A percentile compares a stretch with the other conserved stretches of the same genome.
These are phyloP conservation scores for Pharnaceum exiguum DNA, from an alignment of 148 eudicot species.

Conservation along the genomic window DNA sequence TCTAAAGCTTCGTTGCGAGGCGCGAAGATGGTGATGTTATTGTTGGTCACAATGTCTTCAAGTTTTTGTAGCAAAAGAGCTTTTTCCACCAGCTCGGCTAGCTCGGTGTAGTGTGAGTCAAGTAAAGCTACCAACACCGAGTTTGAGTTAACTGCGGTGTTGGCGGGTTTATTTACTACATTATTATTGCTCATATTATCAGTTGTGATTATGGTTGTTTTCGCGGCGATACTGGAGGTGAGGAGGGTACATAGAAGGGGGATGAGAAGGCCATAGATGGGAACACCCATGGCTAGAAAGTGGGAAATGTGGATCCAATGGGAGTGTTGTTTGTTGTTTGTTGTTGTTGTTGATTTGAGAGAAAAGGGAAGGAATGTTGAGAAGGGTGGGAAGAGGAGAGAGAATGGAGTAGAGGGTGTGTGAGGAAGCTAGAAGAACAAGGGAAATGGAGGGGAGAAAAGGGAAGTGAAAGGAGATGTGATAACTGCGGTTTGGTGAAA, in stretches of 20 bases:
- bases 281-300: slow-evolving; percentile 33
- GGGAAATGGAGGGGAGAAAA: slow-evolving; percentile 11
- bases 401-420: neutral
- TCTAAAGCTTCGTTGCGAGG: slow-evolving; percentile 46
- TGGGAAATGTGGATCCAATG: slow-evolving; percentile 16
- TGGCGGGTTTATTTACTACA: slow-evolving; percentile 11
- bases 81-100: slow-evolving; percentile 53
- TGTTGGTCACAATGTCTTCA: slow-evolving; percentile 26
- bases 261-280: slow-evolving; percentile 28
- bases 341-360: neutral
- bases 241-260: no score
- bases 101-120: slow-evolving; percentile 59
- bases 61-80: slow-evolving; percentile 43
- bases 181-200: no score
- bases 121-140: slow-evolving; percentile 55
- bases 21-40: slow-evolving; percentile 52
- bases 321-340: no score
- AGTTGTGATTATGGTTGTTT: no score
- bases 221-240: no score
- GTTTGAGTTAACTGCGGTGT: slow-evolving; percentile 41
- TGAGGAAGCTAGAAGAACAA: neutral
- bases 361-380: neutral
- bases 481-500: slow-evolving; percentile 41
- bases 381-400: neutral
- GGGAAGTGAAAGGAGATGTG: slow-evolving; percentile 1